Conservation (phyloP, 257 asterid genomes). For the Penstemon eatonii region DNA sequence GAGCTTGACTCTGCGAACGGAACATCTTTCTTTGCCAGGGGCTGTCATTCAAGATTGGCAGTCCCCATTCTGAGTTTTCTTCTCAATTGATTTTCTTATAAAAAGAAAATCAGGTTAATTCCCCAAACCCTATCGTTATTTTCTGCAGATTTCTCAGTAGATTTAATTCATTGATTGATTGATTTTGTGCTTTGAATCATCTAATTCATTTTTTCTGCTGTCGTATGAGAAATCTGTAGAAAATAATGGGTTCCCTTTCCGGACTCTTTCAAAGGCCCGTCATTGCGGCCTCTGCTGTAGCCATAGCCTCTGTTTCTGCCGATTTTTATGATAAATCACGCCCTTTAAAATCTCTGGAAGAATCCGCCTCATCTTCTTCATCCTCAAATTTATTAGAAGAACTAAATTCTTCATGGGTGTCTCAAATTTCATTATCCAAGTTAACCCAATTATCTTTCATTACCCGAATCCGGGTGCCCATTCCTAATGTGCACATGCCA, state of each 20-base stretch:
- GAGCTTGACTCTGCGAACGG: slow-evolving; percentile 24
- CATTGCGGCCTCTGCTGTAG: slow-evolving; percentile 82
- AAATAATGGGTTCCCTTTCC: slow-evolving; percentile 67
- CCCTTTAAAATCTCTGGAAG: slow-evolving; percentile 49
- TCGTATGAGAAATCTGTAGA: slow-evolving; percentile 26
- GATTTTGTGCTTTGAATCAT: neutral
- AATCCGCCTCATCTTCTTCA: slow-evolving; percentile 38
- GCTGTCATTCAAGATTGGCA: slow-evolving; percentile 46
- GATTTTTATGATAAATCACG: slow-evolving; percentile 63
- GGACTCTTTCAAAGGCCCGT: slow-evolving; percentile 79
- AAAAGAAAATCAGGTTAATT: neutral
- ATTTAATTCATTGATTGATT: slow-evolving; percentile 5
- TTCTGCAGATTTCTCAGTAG: neutral
- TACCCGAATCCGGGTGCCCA: slow-evolving; percentile 44
- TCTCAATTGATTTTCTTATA: neutral
- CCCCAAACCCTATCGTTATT: neutral
- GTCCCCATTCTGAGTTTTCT: slow-evolving; percentile 27
- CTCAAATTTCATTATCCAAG: slow-evolving; percentile 61
- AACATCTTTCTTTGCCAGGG: slow-evolving; percentile 22
- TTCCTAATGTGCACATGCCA: slow-evolving; percentile 47
- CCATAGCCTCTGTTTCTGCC: slow-evolving; percentile 75
- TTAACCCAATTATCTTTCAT: slow-evolving; percentile 54
- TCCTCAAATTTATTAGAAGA: slow-evolving; percentile 31
- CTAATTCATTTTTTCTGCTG: slow-evolving; percentile 5
- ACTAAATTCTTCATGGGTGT: slow-evolving; percentile 60